A percentile compares a stretch with the other conserved stretches of the same genome.
Conservation (phyloP, 441 rosid species). For the Cnidoscolus chayamansa region DNA sequence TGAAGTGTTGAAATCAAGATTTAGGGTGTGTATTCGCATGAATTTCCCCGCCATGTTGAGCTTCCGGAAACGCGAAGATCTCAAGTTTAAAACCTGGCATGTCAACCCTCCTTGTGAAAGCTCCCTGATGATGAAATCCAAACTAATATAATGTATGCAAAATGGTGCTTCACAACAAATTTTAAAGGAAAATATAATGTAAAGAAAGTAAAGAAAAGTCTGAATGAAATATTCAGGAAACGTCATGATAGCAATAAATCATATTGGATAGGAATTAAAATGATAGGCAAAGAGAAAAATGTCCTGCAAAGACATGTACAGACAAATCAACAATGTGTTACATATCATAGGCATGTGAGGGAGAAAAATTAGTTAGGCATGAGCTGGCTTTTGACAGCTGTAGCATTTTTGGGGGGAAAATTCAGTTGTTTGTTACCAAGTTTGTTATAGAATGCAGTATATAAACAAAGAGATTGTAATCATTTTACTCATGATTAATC, state of each 20-base stretch:
- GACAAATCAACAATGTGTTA: background rate
- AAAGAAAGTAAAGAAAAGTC: background rate
- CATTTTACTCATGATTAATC: too few relatives aligned
- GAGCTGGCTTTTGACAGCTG: too few relatives aligned
- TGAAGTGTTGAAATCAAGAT: conserved; percentile 63
- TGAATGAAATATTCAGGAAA: conserved; percentile 2
- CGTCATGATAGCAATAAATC: background rate
- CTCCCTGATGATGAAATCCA: conserved; percentile 45
- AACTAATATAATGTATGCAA: conserved; percentile 21
- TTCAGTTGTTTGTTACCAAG: too few relatives aligned
- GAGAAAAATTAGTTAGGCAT: too few relatives aligned
- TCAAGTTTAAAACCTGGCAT: conserved; percentile 69
- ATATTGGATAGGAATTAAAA: background rate
- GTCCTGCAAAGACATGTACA: background rate
- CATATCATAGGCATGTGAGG: too few relatives aligned
- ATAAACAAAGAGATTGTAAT: too few relatives aligned
- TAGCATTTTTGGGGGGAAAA: too few relatives aligned
- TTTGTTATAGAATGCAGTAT: too few relatives aligned
- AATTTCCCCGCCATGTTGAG: conserved; percentile 81
- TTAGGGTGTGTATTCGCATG: conserved; percentile 52
- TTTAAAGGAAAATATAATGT: background rate
- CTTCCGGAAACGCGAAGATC: conserved; percentile 56
- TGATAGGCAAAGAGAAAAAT: background rate
- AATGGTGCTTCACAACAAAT: background rate
- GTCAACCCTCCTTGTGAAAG: conserved; percentile 62